Evolutionary conservation across 441 rosid species (phyloP).

Genomic region (Metrosideros polymorpha): DNA sequence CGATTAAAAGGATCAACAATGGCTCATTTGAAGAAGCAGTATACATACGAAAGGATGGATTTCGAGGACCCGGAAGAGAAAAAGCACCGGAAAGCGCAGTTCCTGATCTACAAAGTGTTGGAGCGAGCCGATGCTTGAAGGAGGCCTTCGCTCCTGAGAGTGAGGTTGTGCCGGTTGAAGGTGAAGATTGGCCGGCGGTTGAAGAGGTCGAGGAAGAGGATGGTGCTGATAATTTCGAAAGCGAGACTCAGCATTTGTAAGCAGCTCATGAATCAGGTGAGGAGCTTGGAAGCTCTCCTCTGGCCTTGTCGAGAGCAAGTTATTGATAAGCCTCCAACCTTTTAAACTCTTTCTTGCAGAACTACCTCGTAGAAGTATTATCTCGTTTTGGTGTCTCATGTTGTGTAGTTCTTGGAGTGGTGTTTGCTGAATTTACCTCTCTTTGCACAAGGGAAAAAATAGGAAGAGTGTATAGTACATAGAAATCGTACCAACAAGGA

Average conservation of each 20-base stretch:
- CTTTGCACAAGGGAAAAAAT: not conserved
- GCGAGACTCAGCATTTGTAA: constrained; percentile 17
- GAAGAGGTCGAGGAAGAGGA: constrained; percentile 36
- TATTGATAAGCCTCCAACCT: not conserved
- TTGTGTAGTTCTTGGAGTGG: not conserved
- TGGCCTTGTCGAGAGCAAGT: constrained; percentile 18
- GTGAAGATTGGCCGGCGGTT: constrained; percentile 49
- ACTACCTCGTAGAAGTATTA: not conserved
- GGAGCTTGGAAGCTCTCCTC: constrained; percentile 34
- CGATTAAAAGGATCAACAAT: not conserved
- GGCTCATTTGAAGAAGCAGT: not conserved
- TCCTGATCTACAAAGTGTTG: constrained; percentile 59
- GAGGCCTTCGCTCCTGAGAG: constrained; percentile 28
- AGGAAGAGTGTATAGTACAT: not conserved
- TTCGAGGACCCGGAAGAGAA: constrained; percentile 57
- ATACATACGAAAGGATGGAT: constrained; percentile 38
- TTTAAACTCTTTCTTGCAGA: not conserved
- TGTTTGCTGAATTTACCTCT: not conserved
- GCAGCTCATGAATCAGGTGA: constrained; percentile 16
- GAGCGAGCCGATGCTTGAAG: constrained; percentile 39
- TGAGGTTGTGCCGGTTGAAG: constrained; percentile 42
- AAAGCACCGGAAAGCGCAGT: constrained; percentile 43
- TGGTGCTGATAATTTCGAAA: constrained; percentile 8
- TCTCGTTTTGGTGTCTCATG: not conserved
- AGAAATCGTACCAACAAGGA: not conserved